Conservation (phyloP, 441 rosid genomes). For the Pelargonium myrrhifolium region DNA sequence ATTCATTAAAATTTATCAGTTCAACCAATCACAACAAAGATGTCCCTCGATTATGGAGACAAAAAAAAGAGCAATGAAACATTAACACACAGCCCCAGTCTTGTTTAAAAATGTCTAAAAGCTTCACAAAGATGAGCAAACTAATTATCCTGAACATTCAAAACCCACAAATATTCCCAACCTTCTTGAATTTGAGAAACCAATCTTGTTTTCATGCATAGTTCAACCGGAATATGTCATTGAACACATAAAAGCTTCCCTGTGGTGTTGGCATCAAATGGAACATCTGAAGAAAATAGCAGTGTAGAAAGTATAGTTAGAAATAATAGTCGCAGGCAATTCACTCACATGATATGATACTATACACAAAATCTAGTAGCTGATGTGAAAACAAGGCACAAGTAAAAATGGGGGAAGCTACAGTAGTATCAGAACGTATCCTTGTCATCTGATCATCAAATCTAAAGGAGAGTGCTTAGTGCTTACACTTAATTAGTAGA, state of each 20-base stretch:
- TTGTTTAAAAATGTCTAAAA: conserved; percentile 28
- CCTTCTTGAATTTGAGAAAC: neutral
- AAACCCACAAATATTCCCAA: conserved; percentile 1
- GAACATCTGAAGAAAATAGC: conserved; percentile 52
- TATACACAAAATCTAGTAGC: neutral
- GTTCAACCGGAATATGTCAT: conserved; percentile 96
- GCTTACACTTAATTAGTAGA: neutral
- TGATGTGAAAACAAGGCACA: neutral
- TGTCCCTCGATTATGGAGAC: conserved; percentile 20
- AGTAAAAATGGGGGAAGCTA: neutral
- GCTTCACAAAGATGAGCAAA: conserved; percentile 22
- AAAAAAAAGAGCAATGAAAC: conserved; percentile 21
- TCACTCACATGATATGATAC: neutral
- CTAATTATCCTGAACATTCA: conserved; percentile 16
- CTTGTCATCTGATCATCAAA: too few species aligned
- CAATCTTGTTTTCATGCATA: conserved; percentile 49
- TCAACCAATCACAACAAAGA: conserved; percentile 29
- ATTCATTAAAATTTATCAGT: conserved; percentile 18
- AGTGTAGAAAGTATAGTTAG: neutral
- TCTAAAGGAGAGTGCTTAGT: too few species aligned
- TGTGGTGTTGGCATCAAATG: conserved; percentile 90
- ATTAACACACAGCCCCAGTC: conserved; percentile 23
- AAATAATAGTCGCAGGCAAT: neutral
- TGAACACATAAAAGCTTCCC: conserved; percentile 87
- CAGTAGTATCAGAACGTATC: too few species aligned